A percentile compares a stretch with the other conserved stretches of the same genome.
phyloP scores from a whole-genome alignment of 2,329 filamentous ascomycete species.

The Xylaria polymorpha region DNA sequence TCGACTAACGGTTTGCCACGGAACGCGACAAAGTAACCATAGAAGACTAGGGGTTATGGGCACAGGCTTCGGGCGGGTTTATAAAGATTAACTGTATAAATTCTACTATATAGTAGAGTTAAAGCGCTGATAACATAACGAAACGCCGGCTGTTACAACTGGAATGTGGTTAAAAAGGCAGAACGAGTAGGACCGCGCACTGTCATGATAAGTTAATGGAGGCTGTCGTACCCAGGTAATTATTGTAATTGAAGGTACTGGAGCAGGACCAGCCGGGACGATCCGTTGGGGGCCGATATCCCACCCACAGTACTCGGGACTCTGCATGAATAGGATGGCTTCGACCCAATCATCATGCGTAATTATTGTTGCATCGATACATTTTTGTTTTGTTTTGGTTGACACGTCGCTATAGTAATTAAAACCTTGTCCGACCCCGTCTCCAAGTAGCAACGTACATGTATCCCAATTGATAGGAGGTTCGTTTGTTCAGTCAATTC shows the following conservation, averaged over 20 bases:
- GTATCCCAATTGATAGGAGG: background rate
- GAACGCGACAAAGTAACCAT: too few relatives aligned
- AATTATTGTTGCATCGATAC: background rate
- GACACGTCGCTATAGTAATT: background rate
- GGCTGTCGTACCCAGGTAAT: background rate
- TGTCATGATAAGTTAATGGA: too few relatives aligned
- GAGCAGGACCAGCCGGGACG: background rate
- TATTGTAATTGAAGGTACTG: slow-evolving; percentile 6
- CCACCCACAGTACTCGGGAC: background rate
- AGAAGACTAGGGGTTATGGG: too few relatives aligned
- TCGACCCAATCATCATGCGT: background rate
- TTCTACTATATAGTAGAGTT: too few relatives aligned
- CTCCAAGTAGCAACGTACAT: background rate
- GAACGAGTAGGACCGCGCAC: too few relatives aligned
- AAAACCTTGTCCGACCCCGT: too few relatives aligned
- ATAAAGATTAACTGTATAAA: too few relatives aligned
- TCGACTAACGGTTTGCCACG: too few relatives aligned
- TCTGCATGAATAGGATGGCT: slow-evolving; percentile 19
- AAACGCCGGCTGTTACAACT: too few relatives aligned
- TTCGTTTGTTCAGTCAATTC: background rate
- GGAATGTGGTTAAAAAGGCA: too few relatives aligned
- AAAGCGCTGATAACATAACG: too few relatives aligned
- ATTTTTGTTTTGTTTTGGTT: background rate
- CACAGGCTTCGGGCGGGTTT: too few relatives aligned
- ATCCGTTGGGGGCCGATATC: background rate